Percentiles rank a stretch among this genome's conserved stretches.
Evolutionary conservation across 2,329 filamentous ascomycete genomes (phyloP).

Genomic region (Ustulina deusta): DNA sequence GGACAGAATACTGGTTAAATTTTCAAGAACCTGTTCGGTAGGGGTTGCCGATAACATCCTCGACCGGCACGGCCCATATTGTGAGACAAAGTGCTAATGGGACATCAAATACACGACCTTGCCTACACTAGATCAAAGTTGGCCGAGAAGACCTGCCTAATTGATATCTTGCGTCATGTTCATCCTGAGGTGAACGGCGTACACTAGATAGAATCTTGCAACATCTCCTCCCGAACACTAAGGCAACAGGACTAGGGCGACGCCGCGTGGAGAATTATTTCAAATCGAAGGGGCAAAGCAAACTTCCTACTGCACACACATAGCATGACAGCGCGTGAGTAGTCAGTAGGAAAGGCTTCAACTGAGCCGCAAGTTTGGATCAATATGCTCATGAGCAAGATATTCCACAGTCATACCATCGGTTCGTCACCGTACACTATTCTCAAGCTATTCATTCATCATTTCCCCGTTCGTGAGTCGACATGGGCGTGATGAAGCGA

Average conservation of each 20-base stretch:
- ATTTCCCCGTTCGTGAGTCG: conserved; percentile 10
- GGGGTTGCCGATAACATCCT: conserved; percentile 27
- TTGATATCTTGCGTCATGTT: conserved; percentile 21
- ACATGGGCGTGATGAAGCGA: conserved; percentile 4
- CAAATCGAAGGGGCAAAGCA: conserved; percentile 17
- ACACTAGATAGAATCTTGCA: conserved; percentile 4
- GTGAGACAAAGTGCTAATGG: conserved; percentile 15
- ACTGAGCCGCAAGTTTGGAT: conserved; percentile 1
- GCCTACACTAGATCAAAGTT: conserved; percentile 2
- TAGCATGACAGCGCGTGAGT: neutral
- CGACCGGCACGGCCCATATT: conserved; percentile 4
- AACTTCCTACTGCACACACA: neutral
- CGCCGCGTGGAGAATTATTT: conserved; percentile 27
- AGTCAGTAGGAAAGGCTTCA: neutral
- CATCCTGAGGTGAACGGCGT: conserved; percentile 15
- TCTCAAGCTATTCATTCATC: neutral
- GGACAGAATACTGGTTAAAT: neutral
- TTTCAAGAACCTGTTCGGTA: conserved; percentile 12
- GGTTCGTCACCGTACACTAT: neutral
- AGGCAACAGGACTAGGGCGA: conserved; percentile 17
- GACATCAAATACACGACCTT: conserved; percentile 22
- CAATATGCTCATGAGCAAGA: neutral
- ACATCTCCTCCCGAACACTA: conserved; percentile 29
- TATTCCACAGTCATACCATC: conserved; percentile 5
- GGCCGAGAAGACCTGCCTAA: conserved; percentile 30